These are phyloP conservation scores for Turnera subulata DNA, from an alignment of 345 rosid species.

Conservation along the genomic window DNA sequence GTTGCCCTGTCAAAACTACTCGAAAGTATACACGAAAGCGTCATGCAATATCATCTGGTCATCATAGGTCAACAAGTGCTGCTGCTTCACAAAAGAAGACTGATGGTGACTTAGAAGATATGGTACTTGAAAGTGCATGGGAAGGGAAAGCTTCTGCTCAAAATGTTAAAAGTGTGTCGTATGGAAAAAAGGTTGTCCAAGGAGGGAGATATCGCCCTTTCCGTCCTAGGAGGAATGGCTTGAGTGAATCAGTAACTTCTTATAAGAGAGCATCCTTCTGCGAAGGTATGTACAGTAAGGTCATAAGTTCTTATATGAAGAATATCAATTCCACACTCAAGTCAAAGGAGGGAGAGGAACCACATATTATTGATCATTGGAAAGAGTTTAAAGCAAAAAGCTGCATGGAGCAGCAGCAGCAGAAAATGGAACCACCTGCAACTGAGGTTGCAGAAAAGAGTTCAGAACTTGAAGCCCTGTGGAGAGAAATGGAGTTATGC, in stretches of 20 bases:
- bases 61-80: slow-evolving; percentile 23
- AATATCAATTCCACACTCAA: slow-evolving; percentile 54
- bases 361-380: slow-evolving; percentile 63
- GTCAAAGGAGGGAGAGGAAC: slow-evolving; percentile 44
- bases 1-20: too few relatives aligned
- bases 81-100: slow-evolving; percentile 1
- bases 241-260: slow-evolving; percentile 27
- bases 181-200: too few relatives aligned
- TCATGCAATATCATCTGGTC: slow-evolving; percentile 15
- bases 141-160: slow-evolving; percentile 26
- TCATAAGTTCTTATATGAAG: slow-evolving; percentile 71
- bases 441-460: slow-evolving; percentile 54
- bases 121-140: slow-evolving; percentile 40
- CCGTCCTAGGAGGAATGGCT: slow-evolving; percentile 18
- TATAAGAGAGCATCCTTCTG: slow-evolving; percentile 37
- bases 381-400: slow-evolving; percentile 48
- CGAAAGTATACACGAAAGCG: too few relatives aligned
- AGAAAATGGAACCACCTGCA: slow-evolving; percentile 28
- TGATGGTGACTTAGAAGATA: slow-evolving; percentile 33
- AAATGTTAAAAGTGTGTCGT: slow-evolving; percentile 18
- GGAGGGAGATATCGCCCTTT: slow-evolving; percentile 15
- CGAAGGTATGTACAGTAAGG: slow-evolving; percentile 66
- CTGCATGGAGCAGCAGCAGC: slow-evolving; percentile 15
- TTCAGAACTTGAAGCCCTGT: slow-evolving; percentile 71
- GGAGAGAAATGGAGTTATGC: slow-evolving; percentile 87